Evolutionary conservation across 495 filamentous ascomycete species (phyloP).

Genomic region (Hypoxylon cercidicola): DNA sequence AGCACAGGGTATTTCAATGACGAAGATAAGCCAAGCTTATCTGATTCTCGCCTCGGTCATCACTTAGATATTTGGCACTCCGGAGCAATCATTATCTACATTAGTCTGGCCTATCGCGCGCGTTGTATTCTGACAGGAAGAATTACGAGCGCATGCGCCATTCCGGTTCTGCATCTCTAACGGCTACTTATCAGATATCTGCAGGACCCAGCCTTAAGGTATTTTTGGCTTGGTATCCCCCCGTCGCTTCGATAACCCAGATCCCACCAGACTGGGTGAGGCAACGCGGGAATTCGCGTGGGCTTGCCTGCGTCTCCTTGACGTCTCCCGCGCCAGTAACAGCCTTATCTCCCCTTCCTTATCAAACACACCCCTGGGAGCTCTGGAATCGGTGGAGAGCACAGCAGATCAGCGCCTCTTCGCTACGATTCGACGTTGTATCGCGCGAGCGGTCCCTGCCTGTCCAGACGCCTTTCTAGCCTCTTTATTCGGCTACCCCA

Average conservation of each 20-base stretch:
- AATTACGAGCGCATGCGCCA: slow-evolving; percentile 40
- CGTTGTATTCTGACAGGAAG: slow-evolving; percentile 25
- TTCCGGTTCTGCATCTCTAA: slow-evolving; percentile 32
- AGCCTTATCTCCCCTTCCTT: slow-evolving; percentile 42
- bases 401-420: slow-evolving; percentile 34
- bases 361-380: slow-evolving; percentile 26
- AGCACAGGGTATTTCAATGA: slow-evolving; percentile 51
- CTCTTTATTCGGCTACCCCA: slow-evolving; percentile 29
- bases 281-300: slow-evolving; percentile 38
- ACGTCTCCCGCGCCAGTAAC: slow-evolving; percentile 33
- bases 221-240: slow-evolving; percentile 34
- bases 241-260: slow-evolving; percentile 30
- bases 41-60: slow-evolving; percentile 61
- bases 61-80: slow-evolving; percentile 50
- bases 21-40: slow-evolving; percentile 64
- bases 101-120: slow-evolving; percentile 39
- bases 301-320: slow-evolving; percentile 26
- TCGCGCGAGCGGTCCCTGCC: slow-evolving; percentile 31
- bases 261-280: slow-evolving; percentile 37
- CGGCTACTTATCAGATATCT: slow-evolving; percentile 36
- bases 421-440: slow-evolving; percentile 39
- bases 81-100: slow-evolving; percentile 34
- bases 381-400: slow-evolving; percentile 26
- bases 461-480: slow-evolving; percentile 19
- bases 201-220: slow-evolving; percentile 34